Evolutionary conservation across 441 rosid genomes (phyloP).

Genomic region (Arabidopsis hybrid): DNA sequence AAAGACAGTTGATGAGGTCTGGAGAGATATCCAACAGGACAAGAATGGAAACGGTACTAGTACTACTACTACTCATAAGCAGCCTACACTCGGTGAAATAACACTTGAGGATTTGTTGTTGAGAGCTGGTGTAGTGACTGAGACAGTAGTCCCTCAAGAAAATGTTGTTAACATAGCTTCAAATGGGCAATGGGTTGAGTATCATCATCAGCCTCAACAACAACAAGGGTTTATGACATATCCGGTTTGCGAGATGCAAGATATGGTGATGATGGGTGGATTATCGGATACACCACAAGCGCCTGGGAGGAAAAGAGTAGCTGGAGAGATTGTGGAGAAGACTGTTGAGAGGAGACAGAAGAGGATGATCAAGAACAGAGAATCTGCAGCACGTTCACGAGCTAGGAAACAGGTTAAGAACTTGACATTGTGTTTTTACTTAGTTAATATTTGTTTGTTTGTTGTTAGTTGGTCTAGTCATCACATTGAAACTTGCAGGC

Average conservation of each 20-base stretch:
- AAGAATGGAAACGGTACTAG: slow-evolving; percentile 33
- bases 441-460: not conserved
- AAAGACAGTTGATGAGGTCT: slow-evolving; percentile 66
- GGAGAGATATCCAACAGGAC: slow-evolving; percentile 61
- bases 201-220: slow-evolving; percentile 48
- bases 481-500: slow-evolving; percentile 48
- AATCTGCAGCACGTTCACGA: slow-evolving; percentile 70
- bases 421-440: not conserved
- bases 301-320: slow-evolving; percentile 53
- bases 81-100: slow-evolving; percentile 46
- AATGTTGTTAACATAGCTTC: slow-evolving; percentile 43
- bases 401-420: slow-evolving; percentile 61
- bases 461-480: slow-evolving; percentile 4
- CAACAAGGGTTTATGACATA: slow-evolving; percentile 50
- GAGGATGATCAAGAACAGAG: slow-evolving; percentile 66
- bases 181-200: slow-evolving; percentile 52
- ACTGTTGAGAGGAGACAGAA: slow-evolving; percentile 64
- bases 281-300: slow-evolving; percentile 54
- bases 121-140: slow-evolving; percentile 49
- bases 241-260: slow-evolving; percentile 50
- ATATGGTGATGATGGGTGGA: slow-evolving; percentile 51
- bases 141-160: slow-evolving; percentile 34
- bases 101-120: slow-evolving; percentile 48
- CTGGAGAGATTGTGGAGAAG: slow-evolving; percentile 54
- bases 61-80: slow-evolving; percentile 45